Base-by-base conservation (phyloP, 2,329 filamentous ascomycete genomes). In the Aureobasidium lini region DNA sequence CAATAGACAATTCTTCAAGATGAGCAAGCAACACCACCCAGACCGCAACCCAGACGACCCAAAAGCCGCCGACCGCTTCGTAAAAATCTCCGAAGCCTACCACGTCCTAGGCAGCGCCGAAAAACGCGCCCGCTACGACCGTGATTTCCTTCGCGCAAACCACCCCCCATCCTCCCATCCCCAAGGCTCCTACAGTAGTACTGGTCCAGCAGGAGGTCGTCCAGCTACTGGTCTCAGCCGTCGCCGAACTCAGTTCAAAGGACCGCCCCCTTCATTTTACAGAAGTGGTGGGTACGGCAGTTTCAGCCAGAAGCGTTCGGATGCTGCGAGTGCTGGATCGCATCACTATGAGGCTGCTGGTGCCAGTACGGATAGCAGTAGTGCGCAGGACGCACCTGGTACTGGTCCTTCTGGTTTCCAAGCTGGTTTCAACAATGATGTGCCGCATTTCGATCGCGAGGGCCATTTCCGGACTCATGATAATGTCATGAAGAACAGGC, bases 1-100 rank as follows among this genome's bases (percentile, higher is more conserved):
- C 13, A 7, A 31, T 50, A 63, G 64, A 61, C 76, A 84, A 71
- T 99, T 96, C 82, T 97, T 96, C 80, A 75, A 81, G 62, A 88
- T 97, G 71, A 96, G 91, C 69, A 95, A 96, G 75, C 77, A 82
- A 57, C 87, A 96, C 80, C 94, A 99, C 74, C 94, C 94, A 1
- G 94, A 99, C 79, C 85, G 86, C 71, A 95, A 97, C 79, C 89
- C 81, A 62, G 70, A 82, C 66, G 87, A 96, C 73, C 87, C 89
- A 4, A 71, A 76, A 61, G 88, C 92, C 63, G 79, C 85, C 4
- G 76, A 83, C 60, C 88, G 86, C 70, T 99, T 96, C 79, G 84
- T 91, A 72, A 81, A 84, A 66, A 87, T 96, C 71, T 88, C 84
- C 70, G 88, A 94, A 71, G 91, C 92, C 66, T 96, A 96, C 78